Percentiles rank a stretch among this genome's conserved stretches.
Conservation (phyloP, 352 stramenopile genomes). For the Globisporangium spiculum region DNA sequence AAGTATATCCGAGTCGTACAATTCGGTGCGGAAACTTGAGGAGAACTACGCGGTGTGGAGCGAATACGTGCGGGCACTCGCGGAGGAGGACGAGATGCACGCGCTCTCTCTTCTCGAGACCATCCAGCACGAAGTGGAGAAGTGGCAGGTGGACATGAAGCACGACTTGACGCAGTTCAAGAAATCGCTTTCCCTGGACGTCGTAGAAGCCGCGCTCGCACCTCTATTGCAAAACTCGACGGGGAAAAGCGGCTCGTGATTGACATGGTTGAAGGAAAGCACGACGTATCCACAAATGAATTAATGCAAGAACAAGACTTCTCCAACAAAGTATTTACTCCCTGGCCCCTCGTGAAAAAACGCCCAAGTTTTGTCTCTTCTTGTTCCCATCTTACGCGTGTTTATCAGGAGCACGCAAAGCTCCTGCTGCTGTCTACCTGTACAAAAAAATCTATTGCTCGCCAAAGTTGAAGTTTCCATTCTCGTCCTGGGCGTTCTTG, state of each 20-base stretch:
- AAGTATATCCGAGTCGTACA: slow-evolving; percentile 65
- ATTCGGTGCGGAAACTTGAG: slow-evolving; percentile 62
- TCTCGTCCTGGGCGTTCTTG: slow-evolving; percentile 74
- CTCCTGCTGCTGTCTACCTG: slow-evolving; percentile 1
- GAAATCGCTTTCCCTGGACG: slow-evolving; percentile 46
- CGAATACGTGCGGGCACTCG: slow-evolving; percentile 66
- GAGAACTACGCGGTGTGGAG: slow-evolving; percentile 71
- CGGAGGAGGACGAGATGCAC: slow-evolving; percentile 66
- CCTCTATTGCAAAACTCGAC: slow-evolving; percentile 27
- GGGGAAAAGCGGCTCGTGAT: slow-evolving; percentile 16
- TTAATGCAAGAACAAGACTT: neutral
- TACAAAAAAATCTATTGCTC: slow-evolving; percentile 17
- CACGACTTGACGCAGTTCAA: slow-evolving; percentile 62
- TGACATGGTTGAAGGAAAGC: slow-evolving; percentile 16
- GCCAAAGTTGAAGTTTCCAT: slow-evolving; percentile 47
- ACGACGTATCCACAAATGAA: neutral
- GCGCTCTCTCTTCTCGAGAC: slow-evolving; percentile 56
- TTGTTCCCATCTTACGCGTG: slow-evolving; percentile 6
- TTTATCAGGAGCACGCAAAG: slow-evolving; percentile 19
- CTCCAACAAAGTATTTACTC: neutral
- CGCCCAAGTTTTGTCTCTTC: neutral
- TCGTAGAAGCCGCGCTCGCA: slow-evolving; percentile 46
- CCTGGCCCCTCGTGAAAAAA: neutral
- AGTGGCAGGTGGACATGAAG: slow-evolving; percentile 77
- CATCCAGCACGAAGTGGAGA: slow-evolving; percentile 65